Percentiles rank a stretch among this genome's conserved stretches.
Conservation (phyloP, 2,329 filamentous ascomycete species). For the Lanzia echinophila region DNA sequence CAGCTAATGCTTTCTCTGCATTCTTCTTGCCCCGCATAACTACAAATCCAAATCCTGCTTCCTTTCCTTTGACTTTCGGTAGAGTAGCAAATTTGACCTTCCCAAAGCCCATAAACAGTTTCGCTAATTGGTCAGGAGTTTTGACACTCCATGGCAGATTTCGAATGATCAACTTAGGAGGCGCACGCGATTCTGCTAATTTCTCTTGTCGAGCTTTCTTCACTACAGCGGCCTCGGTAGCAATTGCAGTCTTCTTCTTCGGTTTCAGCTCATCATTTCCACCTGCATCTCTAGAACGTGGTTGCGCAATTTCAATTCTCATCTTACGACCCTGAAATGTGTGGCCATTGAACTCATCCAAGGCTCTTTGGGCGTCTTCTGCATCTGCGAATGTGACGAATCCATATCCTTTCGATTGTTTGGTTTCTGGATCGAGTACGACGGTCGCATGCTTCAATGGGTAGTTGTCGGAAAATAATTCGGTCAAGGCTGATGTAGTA, state of each 20-base stretch:
- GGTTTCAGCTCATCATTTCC: conserved; percentile 28
- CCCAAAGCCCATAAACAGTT: conserved; percentile 79
- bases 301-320: conserved; percentile 80
- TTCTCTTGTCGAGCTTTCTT: conserved; percentile 54
- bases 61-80: conserved; percentile 62
- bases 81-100: conserved; percentile 85
- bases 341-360: conserved; percentile 73
- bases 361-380: conserved; percentile 78
- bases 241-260: conserved; percentile 29
- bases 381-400: conserved; percentile 96
- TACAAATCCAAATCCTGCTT: conserved; percentile 90
- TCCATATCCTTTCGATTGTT: conserved; percentile 83
- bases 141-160: conserved; percentile 97
- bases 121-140: conserved; percentile 68
- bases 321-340: conserved; percentile 74
- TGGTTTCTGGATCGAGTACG: conserved; percentile 77
- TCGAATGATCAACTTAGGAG: conserved; percentile 77
- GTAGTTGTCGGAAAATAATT: conserved; percentile 89
- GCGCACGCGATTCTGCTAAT: conserved; percentile 51
- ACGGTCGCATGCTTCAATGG: conserved; percentile 96
- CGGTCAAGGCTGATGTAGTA: conserved; percentile 75
- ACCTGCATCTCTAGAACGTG: conserved; percentile 63
- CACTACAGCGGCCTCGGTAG: conserved; percentile 34
- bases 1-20: conserved; percentile 79
- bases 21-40: conserved; percentile 83